Evolutionary conservation across 2,329 filamentous ascomycete genomes (phyloP), one percentile per base, ranked within the genome.

Genomic region (Rhynchosporium secalis): DNA sequence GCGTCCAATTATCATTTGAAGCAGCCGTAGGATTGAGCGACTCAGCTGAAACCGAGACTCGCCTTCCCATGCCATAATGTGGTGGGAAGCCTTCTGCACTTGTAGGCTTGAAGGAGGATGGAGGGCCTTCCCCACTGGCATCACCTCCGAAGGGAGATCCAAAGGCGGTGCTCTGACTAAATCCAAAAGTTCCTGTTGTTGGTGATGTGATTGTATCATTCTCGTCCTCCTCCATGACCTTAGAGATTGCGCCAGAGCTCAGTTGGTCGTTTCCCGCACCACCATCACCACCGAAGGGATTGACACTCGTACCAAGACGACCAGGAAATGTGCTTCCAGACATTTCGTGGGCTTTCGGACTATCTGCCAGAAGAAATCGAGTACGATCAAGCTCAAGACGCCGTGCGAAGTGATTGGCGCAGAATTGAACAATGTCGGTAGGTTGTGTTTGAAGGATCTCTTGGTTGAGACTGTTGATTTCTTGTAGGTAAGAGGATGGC

Each of bases 11-110:
- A 75, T 95, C 92, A 71, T 91, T 88, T 62, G 86, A 86, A 64
- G 92, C 88, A 38, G 90, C 87, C 55, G 88, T 90, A 20, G 95
- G 95, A 76, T 96, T 96, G 72, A 98, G 83, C 1, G 94, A 97
- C 78, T 99, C 95, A 56, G 95, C 95, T 46, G 95, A 98, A 58
- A 99, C 95, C 3, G 95, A 98, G 45, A 93, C 97, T 71, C 95
- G 91, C 67, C 95, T 90, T 71, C 86, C 90, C 77, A 96, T 88
- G 76, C 96, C 96, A 79, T 97, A 98, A 76, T 98, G 93, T 70
- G 86, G 89, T 61, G 95, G 95, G 73, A 96, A 91, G 70, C 86
- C 87, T 68, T 91, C 87, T 45, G 83, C 78, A 64, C 85, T 75
- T 33, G 67, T 62, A 45, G 66, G 59, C 56, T 72, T 71, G 73